Conservation (phyloP, 1,284 basidiomycete species). For the Caloboletus firmus region DNA sequence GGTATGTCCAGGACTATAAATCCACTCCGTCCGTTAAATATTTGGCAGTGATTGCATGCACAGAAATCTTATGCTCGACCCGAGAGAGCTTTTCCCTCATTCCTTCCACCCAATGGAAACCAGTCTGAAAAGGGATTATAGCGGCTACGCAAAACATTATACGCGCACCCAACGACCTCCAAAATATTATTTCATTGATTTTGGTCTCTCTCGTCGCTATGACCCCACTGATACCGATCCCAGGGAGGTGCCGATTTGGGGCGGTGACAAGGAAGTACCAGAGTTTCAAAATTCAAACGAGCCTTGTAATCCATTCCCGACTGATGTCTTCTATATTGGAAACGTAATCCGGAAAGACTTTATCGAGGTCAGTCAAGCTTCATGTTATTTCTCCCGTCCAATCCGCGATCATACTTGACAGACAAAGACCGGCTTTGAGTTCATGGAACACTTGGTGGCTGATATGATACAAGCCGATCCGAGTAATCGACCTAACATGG, state of each 20-base stretch:
- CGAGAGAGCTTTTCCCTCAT: conserved; percentile 26
- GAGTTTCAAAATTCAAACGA: conserved; percentile 21
- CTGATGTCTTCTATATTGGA: conserved; percentile 40
- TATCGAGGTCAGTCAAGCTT: conserved; percentile 26
- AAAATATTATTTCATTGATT: conserved; percentile 23
- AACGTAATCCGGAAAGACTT: conserved; percentile 33
- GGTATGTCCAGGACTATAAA: neutral
- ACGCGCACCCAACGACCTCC: conserved; percentile 22
- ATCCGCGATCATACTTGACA: neutral
- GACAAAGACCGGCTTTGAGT: neutral
- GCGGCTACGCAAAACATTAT: conserved; percentile 7
- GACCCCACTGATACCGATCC: conserved; percentile 17
- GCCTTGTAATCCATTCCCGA: conserved; percentile 35
- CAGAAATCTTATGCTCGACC: conserved; percentile 43
- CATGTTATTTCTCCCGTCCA: neutral
- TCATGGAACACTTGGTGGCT: neutral
- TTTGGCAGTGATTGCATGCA: conserved; percentile 39
- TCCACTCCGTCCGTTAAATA: neutral
- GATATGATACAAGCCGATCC: neutral
- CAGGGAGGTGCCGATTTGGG: conserved; percentile 22
- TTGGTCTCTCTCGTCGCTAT: conserved; percentile 20
- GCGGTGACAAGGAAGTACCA: conserved; percentile 26
- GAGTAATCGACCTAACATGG: neutral
- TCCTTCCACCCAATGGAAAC: conserved; percentile 14
- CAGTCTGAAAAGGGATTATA: neutral